phyloP scores from a whole-genome alignment of 2,329 filamentous ascomycete genomes.

The Teratosphaeria nubilosa region DNA sequence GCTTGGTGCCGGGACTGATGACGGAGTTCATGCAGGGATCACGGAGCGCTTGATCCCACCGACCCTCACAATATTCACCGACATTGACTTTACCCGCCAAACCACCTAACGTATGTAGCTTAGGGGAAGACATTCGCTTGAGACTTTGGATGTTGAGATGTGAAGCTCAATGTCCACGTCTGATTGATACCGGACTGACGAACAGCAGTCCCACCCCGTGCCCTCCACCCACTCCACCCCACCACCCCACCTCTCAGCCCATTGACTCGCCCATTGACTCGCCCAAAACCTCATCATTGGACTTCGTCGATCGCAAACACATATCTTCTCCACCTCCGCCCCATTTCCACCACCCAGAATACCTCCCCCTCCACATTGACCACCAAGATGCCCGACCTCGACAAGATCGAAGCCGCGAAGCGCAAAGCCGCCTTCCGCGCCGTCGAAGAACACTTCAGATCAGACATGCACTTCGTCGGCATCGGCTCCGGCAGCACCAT shows the following conservation, averaged over 20 bases:
- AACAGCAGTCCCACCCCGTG: not conserved
- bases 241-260: not conserved
- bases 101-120: too few relatives aligned
- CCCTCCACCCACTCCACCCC: not conserved
- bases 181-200: not conserved
- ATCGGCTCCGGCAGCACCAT: conserved; percentile 77
- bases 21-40: not conserved
- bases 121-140: not conserved
- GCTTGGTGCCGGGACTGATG: not conserved
- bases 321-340: not conserved
- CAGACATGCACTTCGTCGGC: conserved; percentile 55
- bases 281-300: not conserved
- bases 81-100: not conserved
- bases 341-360: not conserved
- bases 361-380: not conserved
- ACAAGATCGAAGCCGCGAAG: conserved; percentile 58
- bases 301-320: not conserved
- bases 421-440: conserved; percentile 63
- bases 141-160: not conserved
- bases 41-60: not conserved
- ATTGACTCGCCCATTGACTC: not conserved
- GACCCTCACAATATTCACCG: not conserved
- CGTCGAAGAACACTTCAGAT: conserved; percentile 60
- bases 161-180: not conserved
- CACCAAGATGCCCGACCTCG: conserved; percentile 1